Percentiles rank a stretch among this genome's conserved stretches.
Conservation (phyloP, 106 monocot species). For the Apostasia shenzhenica region DNA sequence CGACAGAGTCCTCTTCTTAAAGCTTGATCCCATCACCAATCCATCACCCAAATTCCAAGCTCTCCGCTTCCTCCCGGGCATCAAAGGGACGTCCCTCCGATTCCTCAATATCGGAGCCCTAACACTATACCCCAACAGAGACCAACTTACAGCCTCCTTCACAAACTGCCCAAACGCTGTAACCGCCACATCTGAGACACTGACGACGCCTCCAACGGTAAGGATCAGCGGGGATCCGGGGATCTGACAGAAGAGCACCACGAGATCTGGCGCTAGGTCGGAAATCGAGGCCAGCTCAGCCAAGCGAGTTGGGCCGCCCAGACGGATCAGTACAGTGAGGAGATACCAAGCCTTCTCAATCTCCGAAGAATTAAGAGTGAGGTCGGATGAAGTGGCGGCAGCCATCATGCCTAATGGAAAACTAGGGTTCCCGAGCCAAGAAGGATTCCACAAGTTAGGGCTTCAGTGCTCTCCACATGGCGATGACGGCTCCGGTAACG, state of each 20-base stretch:
- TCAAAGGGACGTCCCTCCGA: constrained; percentile 4
- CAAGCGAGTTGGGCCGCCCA: constrained; percentile 36
- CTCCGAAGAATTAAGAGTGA: not conserved
- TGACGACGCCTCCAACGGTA: constrained; percentile 24
- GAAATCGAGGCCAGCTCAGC: constrained; percentile 33
- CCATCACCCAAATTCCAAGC: constrained; percentile 1
- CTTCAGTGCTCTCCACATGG: not conserved
- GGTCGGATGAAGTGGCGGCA: not conserved
- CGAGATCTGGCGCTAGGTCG: constrained; percentile 18
- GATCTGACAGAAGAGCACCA: constrained; percentile 51
- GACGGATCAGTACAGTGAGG: constrained; percentile 46
- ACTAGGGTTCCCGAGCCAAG: constrained; percentile 2
- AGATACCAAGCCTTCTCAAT: constrained; percentile 66
- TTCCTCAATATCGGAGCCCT: constrained; percentile 20
- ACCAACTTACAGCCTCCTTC: not conserved
- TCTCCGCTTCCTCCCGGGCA: constrained; percentile 51
- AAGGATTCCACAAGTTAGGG: not conserved
- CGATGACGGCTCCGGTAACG: not conserved
- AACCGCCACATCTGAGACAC: constrained; percentile 23
- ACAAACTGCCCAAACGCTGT: constrained; percentile 24
- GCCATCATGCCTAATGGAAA: not conserved
- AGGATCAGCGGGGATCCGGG: constrained; percentile 47
- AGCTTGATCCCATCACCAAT: not conserved
- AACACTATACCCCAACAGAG: constrained; percentile 13
- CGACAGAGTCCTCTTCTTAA: constrained; percentile 30